phyloP scores from a whole-genome alignment of 2,329 filamentous ascomycete genomes.

The Fusarium xyrophilum region DNA sequence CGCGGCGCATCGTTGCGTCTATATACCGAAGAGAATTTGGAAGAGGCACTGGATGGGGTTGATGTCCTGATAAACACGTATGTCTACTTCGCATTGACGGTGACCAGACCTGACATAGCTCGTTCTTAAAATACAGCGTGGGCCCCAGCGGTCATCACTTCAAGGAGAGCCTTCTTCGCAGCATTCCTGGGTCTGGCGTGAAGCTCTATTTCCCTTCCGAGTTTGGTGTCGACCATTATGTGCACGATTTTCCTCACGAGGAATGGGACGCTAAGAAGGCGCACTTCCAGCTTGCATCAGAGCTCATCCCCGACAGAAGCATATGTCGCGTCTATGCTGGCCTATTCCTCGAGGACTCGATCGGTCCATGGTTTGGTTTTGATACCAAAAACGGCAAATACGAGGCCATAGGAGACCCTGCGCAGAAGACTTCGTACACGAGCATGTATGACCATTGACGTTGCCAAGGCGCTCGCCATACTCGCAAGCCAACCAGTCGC shows the following conservation, averaged over 20 bases:
- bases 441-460: not conserved
- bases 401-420: not conserved
- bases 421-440: not conserved
- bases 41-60: not conserved
- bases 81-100: not conserved
- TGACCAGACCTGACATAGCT: not conserved
- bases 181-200: not conserved
- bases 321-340: not conserved
- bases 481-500: not conserved
- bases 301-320: not conserved
- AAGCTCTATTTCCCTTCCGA: slow-evolving; percentile 4
- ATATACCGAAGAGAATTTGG: not conserved
- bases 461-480: not conserved
- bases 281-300: not conserved
- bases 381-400: not conserved
- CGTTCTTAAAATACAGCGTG: not conserved
- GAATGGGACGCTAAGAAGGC: slow-evolving; percentile 3
- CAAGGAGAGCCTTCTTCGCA: not conserved
- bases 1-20: not conserved
- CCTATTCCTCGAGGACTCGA: not conserved
- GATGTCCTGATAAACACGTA: not conserved
- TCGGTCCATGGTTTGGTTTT: not conserved
- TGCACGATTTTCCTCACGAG: not conserved
- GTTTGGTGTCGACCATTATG: slow-evolving; percentile 1
- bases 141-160: not conserved